A percentile compares a stretch with the other conserved stretches of the same genome.
phyloP scores from a whole-genome alignment of 2,329 filamentous ascomycete genomes.

The Talaromyces sp. region DNA sequence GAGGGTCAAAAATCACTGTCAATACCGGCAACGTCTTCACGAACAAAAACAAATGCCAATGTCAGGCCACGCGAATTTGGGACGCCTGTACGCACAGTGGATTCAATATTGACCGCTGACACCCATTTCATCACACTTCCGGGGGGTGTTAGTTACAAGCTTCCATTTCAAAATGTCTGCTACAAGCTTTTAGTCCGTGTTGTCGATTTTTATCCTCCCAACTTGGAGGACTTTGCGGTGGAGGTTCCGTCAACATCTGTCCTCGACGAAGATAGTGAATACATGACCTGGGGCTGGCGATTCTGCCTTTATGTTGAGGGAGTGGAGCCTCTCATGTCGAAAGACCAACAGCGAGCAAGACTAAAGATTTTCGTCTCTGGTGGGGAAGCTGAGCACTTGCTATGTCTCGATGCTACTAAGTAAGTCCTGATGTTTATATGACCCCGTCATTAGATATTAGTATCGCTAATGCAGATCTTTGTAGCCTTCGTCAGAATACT shows the following conservation, averaged over 20 bases:
- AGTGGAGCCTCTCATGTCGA: constrained; percentile 55
- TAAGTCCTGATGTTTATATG: constrained; percentile 40
- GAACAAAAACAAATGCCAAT: constrained; percentile 44
- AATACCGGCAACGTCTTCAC: constrained; percentile 23
- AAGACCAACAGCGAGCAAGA: constrained; percentile 46
- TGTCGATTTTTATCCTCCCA: constrained; percentile 74
- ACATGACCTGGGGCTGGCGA: constrained; percentile 73
- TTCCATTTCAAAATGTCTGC: constrained; percentile 75
- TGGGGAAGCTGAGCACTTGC: constrained; percentile 57
- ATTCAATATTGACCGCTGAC: constrained; percentile 54
- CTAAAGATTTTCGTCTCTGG: constrained; percentile 72
- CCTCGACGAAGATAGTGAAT: constrained; percentile 33
- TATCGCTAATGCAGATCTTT: background rate
- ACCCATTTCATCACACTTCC: constrained; percentile 51
- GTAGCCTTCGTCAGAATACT: constrained; percentile 60
- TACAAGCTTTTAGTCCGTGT: constrained; percentile 74
- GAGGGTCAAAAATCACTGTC: constrained; percentile 31
- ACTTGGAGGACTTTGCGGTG: constrained; percentile 70
- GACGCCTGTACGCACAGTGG: constrained; percentile 42
- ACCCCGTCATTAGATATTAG: background rate
- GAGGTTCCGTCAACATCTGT: constrained; percentile 54
- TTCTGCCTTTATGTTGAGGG: constrained; percentile 76
- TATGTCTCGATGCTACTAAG: constrained; percentile 58
- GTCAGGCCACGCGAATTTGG: constrained; percentile 41
- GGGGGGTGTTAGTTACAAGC: constrained; percentile 45